Percentiles rank a stretch among this genome's conserved stretches.
Evolutionary conservation across 2,329 filamentous ascomycete species (phyloP).

Genomic region (Thielaviopsis ethacetica): DNA sequence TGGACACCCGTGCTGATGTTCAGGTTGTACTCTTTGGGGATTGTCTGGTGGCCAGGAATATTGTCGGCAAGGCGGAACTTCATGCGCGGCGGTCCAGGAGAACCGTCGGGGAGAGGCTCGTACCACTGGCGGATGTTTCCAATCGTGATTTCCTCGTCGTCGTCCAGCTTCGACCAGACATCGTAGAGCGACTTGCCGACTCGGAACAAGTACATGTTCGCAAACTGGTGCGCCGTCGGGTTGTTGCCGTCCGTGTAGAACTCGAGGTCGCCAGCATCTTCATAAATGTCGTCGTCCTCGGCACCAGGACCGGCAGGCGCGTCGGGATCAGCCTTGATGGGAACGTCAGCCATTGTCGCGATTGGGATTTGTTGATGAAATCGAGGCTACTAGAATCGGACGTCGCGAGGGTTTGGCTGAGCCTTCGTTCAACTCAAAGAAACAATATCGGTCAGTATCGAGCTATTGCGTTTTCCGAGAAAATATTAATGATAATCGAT

Average conservation of each 20-base stretch:
- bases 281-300: conserved; percentile 53
- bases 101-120: conserved; percentile 24
- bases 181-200: conserved; percentile 70
- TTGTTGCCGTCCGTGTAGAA: conserved; percentile 30
- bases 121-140: conserved; percentile 53
- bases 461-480: not conserved
- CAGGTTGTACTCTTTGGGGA: conserved; percentile 83
- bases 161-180: conserved; percentile 55
- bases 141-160: conserved; percentile 67
- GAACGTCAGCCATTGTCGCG: conserved; percentile 7
- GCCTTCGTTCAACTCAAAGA: not conserved
- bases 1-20: conserved; percentile 48
- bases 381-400: not conserved
- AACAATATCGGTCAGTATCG: not conserved
- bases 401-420: not conserved
- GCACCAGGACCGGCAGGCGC: conserved; percentile 19
- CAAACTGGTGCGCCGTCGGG: conserved; percentile 16
- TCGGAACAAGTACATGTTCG: conserved; percentile 53
- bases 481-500: not conserved
- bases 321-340: conserved; percentile 34
- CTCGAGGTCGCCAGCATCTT: conserved; percentile 39
- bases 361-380: not conserved
- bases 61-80: conserved; percentile 53
- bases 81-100: conserved; percentile 22
- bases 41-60: conserved; percentile 48